Evolutionary conservation across 2,329 filamentous ascomycete genomes (phyloP).

Genomic region (Dothideomycetidae sp.): DNA sequence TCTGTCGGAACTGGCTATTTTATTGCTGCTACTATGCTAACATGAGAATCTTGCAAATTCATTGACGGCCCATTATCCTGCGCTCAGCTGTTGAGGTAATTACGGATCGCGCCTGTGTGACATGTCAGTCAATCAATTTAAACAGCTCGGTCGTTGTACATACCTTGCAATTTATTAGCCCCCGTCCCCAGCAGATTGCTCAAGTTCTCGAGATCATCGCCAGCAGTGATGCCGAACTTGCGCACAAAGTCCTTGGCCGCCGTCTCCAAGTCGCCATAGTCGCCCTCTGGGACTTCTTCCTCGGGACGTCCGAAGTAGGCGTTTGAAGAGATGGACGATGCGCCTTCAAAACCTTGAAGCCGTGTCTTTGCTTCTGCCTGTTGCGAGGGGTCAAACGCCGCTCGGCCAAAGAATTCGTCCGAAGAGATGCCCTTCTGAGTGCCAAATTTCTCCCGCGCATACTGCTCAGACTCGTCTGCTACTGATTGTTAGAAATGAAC

Average conservation of each 20-base stretch:
- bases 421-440: slow-evolving; percentile 90
- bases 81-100: slow-evolving; percentile 13
- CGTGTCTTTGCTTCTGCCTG: slow-evolving; percentile 77
- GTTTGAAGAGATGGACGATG: slow-evolving; percentile 84
- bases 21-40: no score
- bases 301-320: slow-evolving; percentile 94
- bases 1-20: no score
- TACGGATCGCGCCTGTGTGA: slow-evolving; percentile 11
- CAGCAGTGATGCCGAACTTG: slow-evolving; percentile 87
- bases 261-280: slow-evolving; percentile 80
- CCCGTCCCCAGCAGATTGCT: slow-evolving; percentile 73
- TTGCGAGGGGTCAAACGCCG: slow-evolving; percentile 63
- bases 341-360: slow-evolving; percentile 84
- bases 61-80: no score
- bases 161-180: slow-evolving; percentile 65
- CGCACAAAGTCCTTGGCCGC: slow-evolving; percentile 93
- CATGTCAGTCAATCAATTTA: background rate
- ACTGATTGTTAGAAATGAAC: no score
- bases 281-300: slow-evolving; percentile 44
- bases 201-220: slow-evolving; percentile 88
- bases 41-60: no score
- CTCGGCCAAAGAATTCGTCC: slow-evolving; percentile 95
- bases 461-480: slow-evolving; percentile 60
- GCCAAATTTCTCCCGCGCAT: slow-evolving; percentile 79
- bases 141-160: background rate